Percentiles rank a stretch among this genome's conserved stretches.
These are phyloP conservation scores for Fusarium newnesense DNA, from an alignment of 2,329 filamentous ascomycete species.

Conservation along the genomic window DNA sequence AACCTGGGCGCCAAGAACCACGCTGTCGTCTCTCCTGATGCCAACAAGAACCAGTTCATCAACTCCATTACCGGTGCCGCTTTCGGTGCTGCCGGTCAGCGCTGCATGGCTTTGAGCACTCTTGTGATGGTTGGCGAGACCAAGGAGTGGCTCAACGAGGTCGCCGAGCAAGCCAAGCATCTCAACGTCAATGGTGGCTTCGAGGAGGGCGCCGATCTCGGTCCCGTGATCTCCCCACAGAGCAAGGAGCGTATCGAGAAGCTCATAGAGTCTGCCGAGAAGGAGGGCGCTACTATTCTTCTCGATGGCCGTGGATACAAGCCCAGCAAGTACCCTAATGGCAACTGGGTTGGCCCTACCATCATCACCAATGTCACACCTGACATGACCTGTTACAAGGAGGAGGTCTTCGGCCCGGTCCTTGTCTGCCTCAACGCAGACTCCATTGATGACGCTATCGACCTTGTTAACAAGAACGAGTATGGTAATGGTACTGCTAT, in stretches of 20 bases:
- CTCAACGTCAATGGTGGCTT: slow-evolving; percentile 84
- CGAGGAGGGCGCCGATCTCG: slow-evolving; percentile 81
- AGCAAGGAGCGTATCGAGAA: slow-evolving; percentile 82
- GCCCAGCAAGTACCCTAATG: slow-evolving; percentile 82
- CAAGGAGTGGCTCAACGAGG: slow-evolving; percentile 82
- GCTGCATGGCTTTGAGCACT: slow-evolving; percentile 88
- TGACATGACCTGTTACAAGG: slow-evolving; percentile 84
- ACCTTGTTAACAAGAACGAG: slow-evolving; percentile 85
- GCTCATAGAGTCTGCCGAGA: slow-evolving; percentile 79
- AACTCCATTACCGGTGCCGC: slow-evolving; percentile 87
- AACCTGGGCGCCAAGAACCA: slow-evolving; percentile 92
- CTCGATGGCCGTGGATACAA: slow-evolving; percentile 81
- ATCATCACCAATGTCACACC: slow-evolving; percentile 84
- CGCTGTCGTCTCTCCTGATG: slow-evolving; percentile 83
- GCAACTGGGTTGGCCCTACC: slow-evolving; percentile 86
- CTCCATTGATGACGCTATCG: slow-evolving; percentile 82
- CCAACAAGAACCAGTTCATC: slow-evolving; percentile 89
- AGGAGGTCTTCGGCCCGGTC: slow-evolving; percentile 89
- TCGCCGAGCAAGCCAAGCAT: slow-evolving; percentile 78
- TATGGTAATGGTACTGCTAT: slow-evolving; percentile 89
- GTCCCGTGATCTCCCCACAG: slow-evolving; percentile 83
- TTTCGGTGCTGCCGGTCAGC: slow-evolving; percentile 85
- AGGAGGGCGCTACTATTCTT: slow-evolving; percentile 84
- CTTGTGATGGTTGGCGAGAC: slow-evolving; percentile 87
- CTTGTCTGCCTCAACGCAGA: slow-evolving; percentile 83